phyloP scores from a whole-genome alignment of 768 basidiomycete genomes.

The Amanita jacksonii region DNA sequence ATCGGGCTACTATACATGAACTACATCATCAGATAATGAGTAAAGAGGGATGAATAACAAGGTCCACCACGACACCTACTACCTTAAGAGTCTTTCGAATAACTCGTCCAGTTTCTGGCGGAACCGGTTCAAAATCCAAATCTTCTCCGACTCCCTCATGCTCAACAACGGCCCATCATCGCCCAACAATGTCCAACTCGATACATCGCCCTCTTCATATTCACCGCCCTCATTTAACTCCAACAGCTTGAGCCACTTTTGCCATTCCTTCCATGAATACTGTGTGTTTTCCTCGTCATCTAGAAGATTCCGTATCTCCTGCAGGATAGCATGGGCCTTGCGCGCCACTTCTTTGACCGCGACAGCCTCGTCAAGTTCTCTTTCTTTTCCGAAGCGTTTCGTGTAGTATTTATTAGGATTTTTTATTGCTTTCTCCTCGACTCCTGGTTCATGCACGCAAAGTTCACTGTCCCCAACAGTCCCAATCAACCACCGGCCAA shows the following conservation, averaged over 20 bases:
- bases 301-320: conserved; percentile 21
- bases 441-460: neutral
- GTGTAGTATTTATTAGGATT: neutral
- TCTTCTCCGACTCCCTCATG: conserved; percentile 22
- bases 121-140: conserved; percentile 29
- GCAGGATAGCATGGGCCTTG: conserved; percentile 19
- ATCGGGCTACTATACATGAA: too few species aligned
- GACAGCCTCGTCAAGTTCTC: neutral
- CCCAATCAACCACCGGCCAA: conserved; percentile 1
- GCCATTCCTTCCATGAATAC: conserved; percentile 31
- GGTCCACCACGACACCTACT: neutral
- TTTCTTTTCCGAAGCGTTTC: too few species aligned
- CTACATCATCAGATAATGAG: too few species aligned
- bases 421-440: conserved; percentile 11
- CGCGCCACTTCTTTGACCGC: neutral
- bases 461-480: conserved; percentile 17
- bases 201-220: conserved; percentile 2
- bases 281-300: conserved; percentile 20
- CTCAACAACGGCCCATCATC: conserved; percentile 33
- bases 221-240: conserved; percentile 12
- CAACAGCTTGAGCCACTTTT: conserved; percentile 22
- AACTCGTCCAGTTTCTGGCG: conserved; percentile 25
- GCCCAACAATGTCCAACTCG: conserved; percentile 24
- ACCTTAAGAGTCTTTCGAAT: conserved; percentile 12
- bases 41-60: too few species aligned